Conservation (phyloP, 192 early-diverging fungal genomes). For the Coemansia aciculifera region DNA sequence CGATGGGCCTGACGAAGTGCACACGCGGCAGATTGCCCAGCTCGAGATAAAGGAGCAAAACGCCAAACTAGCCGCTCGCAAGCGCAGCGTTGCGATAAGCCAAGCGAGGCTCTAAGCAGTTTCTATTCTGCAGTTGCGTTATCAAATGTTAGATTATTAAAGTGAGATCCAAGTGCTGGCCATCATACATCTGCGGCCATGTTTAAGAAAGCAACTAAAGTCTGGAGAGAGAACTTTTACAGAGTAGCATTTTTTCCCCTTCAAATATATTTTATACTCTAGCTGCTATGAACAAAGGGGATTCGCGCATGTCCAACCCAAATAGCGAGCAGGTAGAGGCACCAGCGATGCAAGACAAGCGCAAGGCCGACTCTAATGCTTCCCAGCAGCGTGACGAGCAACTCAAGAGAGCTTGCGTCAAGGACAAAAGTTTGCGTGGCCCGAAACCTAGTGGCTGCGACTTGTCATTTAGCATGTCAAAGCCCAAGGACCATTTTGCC, state of each 20-base stretch:
- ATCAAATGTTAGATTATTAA: background rate
- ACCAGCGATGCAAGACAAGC: background rate
- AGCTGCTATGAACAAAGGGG: background rate
- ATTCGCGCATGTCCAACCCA: background rate
- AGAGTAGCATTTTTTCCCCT: background rate
- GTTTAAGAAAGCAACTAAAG: background rate
- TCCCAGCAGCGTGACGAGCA: background rate
- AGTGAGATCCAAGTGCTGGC: background rate
- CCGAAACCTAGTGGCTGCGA: background rate
- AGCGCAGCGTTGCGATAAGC: slow-evolving; percentile 1
- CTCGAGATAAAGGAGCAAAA: slow-evolving; percentile 65
- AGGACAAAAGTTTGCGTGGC: background rate
- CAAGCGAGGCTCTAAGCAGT: slow-evolving; percentile 15
- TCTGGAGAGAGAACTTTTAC: background rate
- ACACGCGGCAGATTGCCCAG: slow-evolving; percentile 80
- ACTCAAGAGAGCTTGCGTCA: background rate
- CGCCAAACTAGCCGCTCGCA: slow-evolving; percentile 22
- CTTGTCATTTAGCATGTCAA: background rate
- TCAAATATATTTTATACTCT: background rate
- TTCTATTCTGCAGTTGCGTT: background rate
- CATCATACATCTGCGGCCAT: background rate
- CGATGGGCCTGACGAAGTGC: slow-evolving; percentile 94
- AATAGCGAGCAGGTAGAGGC: background rate
- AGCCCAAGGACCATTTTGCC: background rate
- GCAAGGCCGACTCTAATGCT: background rate